Percentiles rank a stretch among this genome's conserved stretches.
phyloP scores from a whole-genome alignment of 495 filamentous ascomycete genomes.

The Cercophora samala region DNA sequence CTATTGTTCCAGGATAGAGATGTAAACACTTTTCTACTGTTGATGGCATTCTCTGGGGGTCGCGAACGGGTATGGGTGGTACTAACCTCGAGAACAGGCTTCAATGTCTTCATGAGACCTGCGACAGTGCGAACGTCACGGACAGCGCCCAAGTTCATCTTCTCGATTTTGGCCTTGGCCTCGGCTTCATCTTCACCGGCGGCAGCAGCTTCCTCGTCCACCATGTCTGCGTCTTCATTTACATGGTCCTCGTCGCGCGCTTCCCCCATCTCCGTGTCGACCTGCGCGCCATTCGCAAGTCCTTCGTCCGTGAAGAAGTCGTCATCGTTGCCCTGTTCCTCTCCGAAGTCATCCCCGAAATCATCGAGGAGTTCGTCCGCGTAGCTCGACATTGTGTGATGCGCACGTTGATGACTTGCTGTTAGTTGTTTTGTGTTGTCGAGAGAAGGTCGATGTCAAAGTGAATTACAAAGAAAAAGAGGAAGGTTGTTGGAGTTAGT shows the following conservation, averaged over 20 bases:
- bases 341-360: conserved; percentile 71
- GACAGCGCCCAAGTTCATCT: conserved; percentile 68
- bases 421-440: conserved; percentile 2
- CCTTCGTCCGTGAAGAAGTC: conserved; percentile 37
- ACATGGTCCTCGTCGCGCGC: conserved; percentile 43
- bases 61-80: conserved; percentile 12
- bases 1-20: conserved; percentile 43
- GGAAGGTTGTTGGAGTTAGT: background rate
- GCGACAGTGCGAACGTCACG: conserved; percentile 74
- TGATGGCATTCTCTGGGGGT: conserved; percentile 14
- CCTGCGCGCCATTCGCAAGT: conserved; percentile 16
- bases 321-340: conserved; percentile 42
- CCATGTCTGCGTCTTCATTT: conserved; percentile 43
- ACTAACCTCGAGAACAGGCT: conserved; percentile 76
- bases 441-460: conserved; percentile 1
- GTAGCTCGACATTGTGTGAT: conserved; percentile 63
- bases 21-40: conserved; percentile 46
- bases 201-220: conserved; percentile 45
- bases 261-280: conserved; percentile 35
- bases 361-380: conserved; percentile 84
- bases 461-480: background rate
- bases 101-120: conserved; percentile 69
- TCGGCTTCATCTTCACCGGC: conserved; percentile 62
- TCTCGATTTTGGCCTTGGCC: conserved; percentile 69
- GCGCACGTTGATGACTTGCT: conserved; percentile 16